phyloP scores from a whole-genome alignment of 441 rosid species.

The Pelargonium citronellum region DNA sequence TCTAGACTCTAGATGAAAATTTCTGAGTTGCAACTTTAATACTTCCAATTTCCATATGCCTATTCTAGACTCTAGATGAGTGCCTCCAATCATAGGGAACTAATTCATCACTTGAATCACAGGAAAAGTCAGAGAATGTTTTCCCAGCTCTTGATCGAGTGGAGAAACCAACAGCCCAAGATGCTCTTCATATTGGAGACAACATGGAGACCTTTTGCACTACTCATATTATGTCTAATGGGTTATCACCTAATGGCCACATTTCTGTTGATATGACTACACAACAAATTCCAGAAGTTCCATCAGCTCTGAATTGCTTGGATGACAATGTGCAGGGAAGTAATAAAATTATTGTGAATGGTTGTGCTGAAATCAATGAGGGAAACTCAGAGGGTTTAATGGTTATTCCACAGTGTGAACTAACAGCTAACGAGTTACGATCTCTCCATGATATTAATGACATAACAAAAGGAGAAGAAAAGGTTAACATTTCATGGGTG shows the following conservation, averaged over 20 bases:
- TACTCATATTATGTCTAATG: conserved; percentile 19
- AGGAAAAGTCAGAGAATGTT: conserved; percentile 39
- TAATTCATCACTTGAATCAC: conserved; percentile 47
- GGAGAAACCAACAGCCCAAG: conserved; percentile 43
- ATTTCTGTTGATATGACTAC: conserved; percentile 13
- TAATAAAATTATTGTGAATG: conserved; percentile 23
- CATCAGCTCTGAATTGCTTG: conserved; percentile 9
- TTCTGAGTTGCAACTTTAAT: conserved; percentile 53
- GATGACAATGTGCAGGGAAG: conserved; percentile 18
- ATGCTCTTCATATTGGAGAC: conserved; percentile 23
- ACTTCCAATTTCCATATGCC: conserved; percentile 50
- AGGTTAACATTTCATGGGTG: conserved; percentile 59
- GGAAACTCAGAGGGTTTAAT: conserved; percentile 33
- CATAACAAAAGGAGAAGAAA: conserved; percentile 70
- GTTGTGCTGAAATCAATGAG: conserved; percentile 21
- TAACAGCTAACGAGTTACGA: conserved; percentile 44
- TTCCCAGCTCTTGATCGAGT: conserved; percentile 33
- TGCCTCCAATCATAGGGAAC: conserved; percentile 66
- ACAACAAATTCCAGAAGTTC: conserved; percentile 17
- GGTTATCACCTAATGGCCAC: conserved; percentile 14
- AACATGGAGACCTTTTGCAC: conserved; percentile 18
- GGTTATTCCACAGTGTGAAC: conserved; percentile 44
- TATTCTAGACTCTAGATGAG: conserved; percentile 55
- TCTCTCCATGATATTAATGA: conserved; percentile 41
- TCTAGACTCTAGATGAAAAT: conserved; percentile 64